Evolutionary conservation across 306 rosid genomes (phyloP), one percentile per base, ranked within the genome.

Genomic region (Rubus idaeus): DNA sequence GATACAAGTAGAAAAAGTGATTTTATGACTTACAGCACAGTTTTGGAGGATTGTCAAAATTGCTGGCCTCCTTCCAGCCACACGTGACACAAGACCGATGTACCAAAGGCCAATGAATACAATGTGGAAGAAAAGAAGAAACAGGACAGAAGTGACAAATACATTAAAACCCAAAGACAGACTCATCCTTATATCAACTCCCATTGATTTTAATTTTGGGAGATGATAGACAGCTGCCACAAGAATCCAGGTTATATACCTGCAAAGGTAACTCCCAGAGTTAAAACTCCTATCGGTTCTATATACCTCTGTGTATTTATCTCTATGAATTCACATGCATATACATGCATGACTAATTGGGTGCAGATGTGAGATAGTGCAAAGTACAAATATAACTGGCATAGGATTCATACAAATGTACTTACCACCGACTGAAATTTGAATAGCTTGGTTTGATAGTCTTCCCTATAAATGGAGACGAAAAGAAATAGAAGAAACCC

Each of bases 161-260:
- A 96, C 93, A 14, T 97, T 92, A 66, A 92, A 81, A 82, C 93
- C 91, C 81, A 96, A 78, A 40, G 98, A 92, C 35, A 96, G 83
- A 82, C 90, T 96, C 99, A 92, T 92, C 88, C 97, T 91, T 87
- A 96, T 78, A 86, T 96, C 99, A 79, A 96, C 93, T 80, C 98
- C 97, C 99, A 92, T 96, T 80, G 97, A 92, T 91, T 80, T 93
- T 83, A 92, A 91, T 88, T 97, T 92, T 68, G 98, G 98, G 79
- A 96, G 98, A 81, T 96, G 99, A 87, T 96, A 96, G 85, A 91
- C 90, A 68, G 98, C 98, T 77, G 99, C 97, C 81, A 96, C 89
- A 87, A 91, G 83, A 86, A 96, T 91, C 99, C 97, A 92, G 57
- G 74, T 91, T 78, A 96, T 82, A 83, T 96, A 96, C 99, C 98